These are phyloP conservation scores for Sporothrix pallida DNA, from an alignment of 2,329 filamentous ascomycete genomes.

Conservation along the genomic window DNA sequence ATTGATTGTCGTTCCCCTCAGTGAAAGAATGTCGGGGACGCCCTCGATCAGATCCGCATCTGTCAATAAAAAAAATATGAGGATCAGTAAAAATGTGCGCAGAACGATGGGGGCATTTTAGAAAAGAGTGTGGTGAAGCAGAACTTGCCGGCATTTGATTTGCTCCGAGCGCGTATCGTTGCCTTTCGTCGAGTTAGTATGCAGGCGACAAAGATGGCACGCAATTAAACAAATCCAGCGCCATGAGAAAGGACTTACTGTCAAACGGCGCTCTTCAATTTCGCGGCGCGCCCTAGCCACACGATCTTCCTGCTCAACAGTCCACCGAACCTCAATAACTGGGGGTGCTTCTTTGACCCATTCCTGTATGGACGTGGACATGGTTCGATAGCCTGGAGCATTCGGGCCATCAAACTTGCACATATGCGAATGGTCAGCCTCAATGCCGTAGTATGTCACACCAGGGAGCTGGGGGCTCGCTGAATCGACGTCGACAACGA, in stretches of 20 bases:
- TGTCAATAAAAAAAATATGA: neutral
- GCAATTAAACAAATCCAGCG: neutral
- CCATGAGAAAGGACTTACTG: constrained; percentile 43
- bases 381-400: constrained; percentile 67
- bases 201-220: too few relatives aligned
- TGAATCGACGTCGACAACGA: constrained; percentile 73
- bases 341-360: constrained; percentile 61
- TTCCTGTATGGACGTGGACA: constrained; percentile 56
- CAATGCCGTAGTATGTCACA: constrained; percentile 75
- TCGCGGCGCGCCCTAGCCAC: constrained; percentile 52
- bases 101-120: too few relatives aligned
- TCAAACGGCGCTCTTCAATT: constrained; percentile 53
- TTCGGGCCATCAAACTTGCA: constrained; percentile 71
- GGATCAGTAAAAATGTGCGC: neutral
- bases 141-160: constrained; percentile 21
- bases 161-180: constrained; percentile 3
- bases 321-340: constrained; percentile 64
- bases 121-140: neutral
- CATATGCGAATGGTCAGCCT: constrained; percentile 73
- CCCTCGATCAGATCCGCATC: constrained; percentile 5
- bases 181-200: neutral
- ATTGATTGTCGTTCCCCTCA: neutral
- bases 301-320: constrained; percentile 62
- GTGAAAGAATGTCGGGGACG: neutral
- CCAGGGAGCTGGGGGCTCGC: constrained; percentile 72